Evolutionary conservation across 2,329 filamentous ascomycete genomes (phyloP).

Genomic region (Westerdykella aurantiaca): DNA sequence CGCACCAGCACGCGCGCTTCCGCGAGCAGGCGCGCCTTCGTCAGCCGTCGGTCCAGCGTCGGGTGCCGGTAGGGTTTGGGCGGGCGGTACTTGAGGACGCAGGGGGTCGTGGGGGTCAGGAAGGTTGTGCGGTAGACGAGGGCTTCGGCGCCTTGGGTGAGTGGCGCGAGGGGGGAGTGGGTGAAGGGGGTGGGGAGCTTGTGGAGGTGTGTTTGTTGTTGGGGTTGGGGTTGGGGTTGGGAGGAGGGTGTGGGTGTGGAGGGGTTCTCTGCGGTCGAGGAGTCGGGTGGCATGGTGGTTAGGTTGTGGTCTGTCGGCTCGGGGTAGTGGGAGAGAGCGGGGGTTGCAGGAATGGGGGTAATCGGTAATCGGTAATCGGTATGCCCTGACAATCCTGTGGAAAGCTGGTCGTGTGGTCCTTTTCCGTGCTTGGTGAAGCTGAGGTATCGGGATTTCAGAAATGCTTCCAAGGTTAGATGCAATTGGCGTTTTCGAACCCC

Average conservation of each 20-base stretch:
- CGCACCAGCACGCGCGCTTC: constrained; percentile 82
- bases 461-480: too few relatives aligned
- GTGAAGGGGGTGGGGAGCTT: constrained; percentile 25
- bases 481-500: too few relatives aligned
- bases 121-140: constrained; percentile 85
- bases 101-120: constrained; percentile 60
- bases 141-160: constrained; percentile 93
- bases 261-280: constrained; percentile 9
- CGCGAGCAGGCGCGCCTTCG: constrained; percentile 76
- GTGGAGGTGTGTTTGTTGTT: constrained; percentile 9
- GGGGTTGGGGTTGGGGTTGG: constrained; percentile 12
- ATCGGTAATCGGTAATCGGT: too few relatives aligned
- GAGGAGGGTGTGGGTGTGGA: constrained; percentile 12
- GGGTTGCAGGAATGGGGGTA: background rate
- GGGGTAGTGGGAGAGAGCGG: background rate
- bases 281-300: background rate
- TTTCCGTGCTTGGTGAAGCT: too few relatives aligned
- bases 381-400: too few relatives aligned
- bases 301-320: background rate
- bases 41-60: constrained; percentile 78
- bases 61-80: constrained; percentile 89
- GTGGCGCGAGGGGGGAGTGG: constrained; percentile 60
- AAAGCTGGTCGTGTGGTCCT: too few relatives aligned
- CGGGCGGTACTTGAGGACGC: constrained; percentile 86
- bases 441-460: too few relatives aligned